These are phyloP conservation scores for Pythium dissotocum DNA, from an alignment of 352 stramenopile species.

Conservation along the genomic window DNA sequence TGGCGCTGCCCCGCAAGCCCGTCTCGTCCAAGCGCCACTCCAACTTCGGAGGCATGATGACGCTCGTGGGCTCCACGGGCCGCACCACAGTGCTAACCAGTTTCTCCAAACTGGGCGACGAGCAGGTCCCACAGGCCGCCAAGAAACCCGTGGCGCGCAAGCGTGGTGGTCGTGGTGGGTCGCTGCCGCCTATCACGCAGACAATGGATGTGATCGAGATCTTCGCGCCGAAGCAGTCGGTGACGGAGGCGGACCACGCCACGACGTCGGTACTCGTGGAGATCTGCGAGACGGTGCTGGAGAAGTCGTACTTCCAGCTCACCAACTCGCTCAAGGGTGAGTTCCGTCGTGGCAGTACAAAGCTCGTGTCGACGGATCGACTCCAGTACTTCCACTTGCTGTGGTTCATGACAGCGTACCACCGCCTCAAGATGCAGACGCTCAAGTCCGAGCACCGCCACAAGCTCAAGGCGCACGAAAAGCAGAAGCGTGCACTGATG, in stretches of 20 bases:
- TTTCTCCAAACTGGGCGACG: constrained; percentile 69
- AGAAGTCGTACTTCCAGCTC: constrained; percentile 83
- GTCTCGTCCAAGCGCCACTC: constrained; percentile 61
- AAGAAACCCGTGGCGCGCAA: constrained; percentile 60
- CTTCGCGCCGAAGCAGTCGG: constrained; percentile 65
- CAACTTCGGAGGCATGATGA: constrained; percentile 88
- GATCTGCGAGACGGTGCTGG: constrained; percentile 72
- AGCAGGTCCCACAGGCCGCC: constrained; percentile 64
- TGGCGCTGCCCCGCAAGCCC: constrained; percentile 28
- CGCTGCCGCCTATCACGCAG: constrained; percentile 46
- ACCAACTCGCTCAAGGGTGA: constrained; percentile 87
- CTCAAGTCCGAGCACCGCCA: constrained; percentile 72
- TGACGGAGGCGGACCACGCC: constrained; percentile 59
- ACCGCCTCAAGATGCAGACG: constrained; percentile 72
- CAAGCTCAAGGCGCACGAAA: constrained; percentile 51
- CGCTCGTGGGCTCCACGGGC: constrained; percentile 70
- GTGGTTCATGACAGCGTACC: constrained; percentile 84
- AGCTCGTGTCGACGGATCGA: constrained; percentile 82
- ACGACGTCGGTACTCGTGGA: constrained; percentile 70
- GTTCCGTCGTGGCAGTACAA: constrained; percentile 81
- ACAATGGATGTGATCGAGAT: constrained; percentile 75
- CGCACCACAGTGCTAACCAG: constrained; percentile 69
- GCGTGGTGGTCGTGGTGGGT: constrained; percentile 24
- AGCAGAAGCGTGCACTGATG: constrained; percentile 50
- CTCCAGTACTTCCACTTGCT: constrained; percentile 88